Conservation (phyloP, 2,329 filamentous ascomycete genomes). For the Ceratocystis alfenasii region DNA sequence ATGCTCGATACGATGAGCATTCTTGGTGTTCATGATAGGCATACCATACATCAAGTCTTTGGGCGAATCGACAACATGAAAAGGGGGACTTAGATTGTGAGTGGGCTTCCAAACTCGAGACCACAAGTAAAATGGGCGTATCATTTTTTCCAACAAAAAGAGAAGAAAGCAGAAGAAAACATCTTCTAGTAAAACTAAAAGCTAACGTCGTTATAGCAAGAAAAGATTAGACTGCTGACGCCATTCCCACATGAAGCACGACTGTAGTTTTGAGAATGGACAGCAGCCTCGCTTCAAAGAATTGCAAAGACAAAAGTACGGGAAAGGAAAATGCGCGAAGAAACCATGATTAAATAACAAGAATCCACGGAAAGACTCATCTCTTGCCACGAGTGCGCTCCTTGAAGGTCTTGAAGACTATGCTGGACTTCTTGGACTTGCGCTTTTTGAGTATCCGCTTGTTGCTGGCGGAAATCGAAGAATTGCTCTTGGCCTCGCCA, state of each 20-base stretch:
- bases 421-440: conserved; percentile 42
- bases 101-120: neutral
- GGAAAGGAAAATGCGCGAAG: neutral
- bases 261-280: neutral
- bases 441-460: conserved; percentile 48
- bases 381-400: conserved; percentile 28
- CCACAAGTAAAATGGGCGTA: neutral
- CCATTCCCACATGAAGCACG: neutral
- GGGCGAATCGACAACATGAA: neutral
- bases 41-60: too few relatives aligned
- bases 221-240: neutral
- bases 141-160: neutral
- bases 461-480: conserved; percentile 31
- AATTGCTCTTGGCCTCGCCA: conserved; percentile 29
- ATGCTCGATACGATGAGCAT: too few relatives aligned
- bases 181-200: neutral
- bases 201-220: neutral
- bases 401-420: conserved; percentile 49
- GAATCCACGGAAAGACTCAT: neutral
- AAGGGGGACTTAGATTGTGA: neutral
- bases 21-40: too few relatives aligned
- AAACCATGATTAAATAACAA: neutral
- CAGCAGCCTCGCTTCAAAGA: neutral
- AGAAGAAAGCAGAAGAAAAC: conserved; percentile 1
- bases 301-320: neutral